These are phyloP conservation scores for Aspergillus spinulosporus DNA, from an alignment of 2,329 filamentous ascomycete genomes.

Conservation along the genomic window DNA sequence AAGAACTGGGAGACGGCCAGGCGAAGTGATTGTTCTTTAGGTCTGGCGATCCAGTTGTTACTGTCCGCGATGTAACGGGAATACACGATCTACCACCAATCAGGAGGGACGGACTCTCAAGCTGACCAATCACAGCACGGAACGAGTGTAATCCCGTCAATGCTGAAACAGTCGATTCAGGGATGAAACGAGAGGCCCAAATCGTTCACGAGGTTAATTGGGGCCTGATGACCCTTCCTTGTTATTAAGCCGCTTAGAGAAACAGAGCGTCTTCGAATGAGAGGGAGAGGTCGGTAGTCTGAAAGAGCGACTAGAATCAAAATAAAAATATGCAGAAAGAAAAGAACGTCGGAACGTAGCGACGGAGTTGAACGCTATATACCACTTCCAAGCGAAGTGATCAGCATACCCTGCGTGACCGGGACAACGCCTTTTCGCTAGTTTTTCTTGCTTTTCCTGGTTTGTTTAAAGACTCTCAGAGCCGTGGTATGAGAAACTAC, in stretches of 20 bases:
- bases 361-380: not conserved
- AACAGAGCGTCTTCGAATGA: not conserved
- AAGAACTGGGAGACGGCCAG: not conserved
- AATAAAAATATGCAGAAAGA: not conserved
- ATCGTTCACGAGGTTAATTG: constrained; percentile 7
- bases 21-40: constrained; percentile 6
- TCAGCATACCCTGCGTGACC: constrained; percentile 11
- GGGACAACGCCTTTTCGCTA: constrained; percentile 2
- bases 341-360: not conserved
- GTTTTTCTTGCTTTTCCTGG: not conserved
- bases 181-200: constrained; percentile 13
- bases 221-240: constrained; percentile 7
- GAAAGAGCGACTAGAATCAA: constrained; percentile 6
- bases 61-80: not conserved
- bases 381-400: constrained; percentile 3
- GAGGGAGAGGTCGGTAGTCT: not conserved
- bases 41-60: not conserved
- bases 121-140: constrained; percentile 2
- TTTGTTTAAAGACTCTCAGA: too few relatives aligned
- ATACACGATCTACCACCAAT: constrained; percentile 13
- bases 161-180: constrained; percentile 13
- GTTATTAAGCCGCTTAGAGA: not conserved
- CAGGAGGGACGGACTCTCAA: too few relatives aligned
- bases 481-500: too few relatives aligned
- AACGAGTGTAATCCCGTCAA: not conserved